These are phyloP conservation scores for Amanita fuliginea DNA, from an alignment of 768 basidiomycete genomes.

Conservation along the genomic window DNA sequence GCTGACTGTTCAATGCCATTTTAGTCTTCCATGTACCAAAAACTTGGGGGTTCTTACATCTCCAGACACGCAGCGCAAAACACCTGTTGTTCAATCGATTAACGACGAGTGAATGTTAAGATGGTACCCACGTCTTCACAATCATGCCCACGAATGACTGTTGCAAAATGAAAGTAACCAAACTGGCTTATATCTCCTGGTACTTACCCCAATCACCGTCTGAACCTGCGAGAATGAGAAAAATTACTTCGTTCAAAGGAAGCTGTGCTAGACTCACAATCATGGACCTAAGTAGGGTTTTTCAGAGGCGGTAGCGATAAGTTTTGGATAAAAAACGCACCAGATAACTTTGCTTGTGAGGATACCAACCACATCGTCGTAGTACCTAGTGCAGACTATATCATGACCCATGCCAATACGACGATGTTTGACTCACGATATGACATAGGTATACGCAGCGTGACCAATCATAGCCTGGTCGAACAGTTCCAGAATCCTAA, in stretches of 20 bases:
- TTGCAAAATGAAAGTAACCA: not conserved
- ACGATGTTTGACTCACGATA: conserved; percentile 30
- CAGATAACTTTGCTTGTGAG: conserved; percentile 21
- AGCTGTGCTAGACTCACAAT: conserved; percentile 19
- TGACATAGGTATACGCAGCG: conserved; percentile 39
- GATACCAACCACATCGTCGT: conserved; percentile 15
- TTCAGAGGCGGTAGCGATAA: not conserved
- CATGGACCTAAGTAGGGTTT: not conserved
- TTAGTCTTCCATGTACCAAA: not conserved
- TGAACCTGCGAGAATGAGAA: conserved; percentile 13
- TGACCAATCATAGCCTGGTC: conserved; percentile 45
- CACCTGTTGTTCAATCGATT: conserved; percentile 20
- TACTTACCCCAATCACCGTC: conserved; percentile 24
- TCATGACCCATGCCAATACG: conserved; percentile 2
- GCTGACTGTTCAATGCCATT: conserved; percentile 31
- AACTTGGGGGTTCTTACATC: conserved; percentile 28
- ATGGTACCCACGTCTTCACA: conserved; percentile 39
- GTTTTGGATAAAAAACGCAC: conserved; percentile 15
- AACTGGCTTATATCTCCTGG: not conserved
- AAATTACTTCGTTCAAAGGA: not conserved
- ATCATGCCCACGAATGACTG: conserved; percentile 37
- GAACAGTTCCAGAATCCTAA: conserved; percentile 32
- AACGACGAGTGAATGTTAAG: not conserved
- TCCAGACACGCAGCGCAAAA: conserved; percentile 52
- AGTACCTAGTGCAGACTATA: conserved; percentile 22